Base-by-base conservation (phyloP, 2,329 filamentous ascomycete species). In the Didymella sp. region DNA sequence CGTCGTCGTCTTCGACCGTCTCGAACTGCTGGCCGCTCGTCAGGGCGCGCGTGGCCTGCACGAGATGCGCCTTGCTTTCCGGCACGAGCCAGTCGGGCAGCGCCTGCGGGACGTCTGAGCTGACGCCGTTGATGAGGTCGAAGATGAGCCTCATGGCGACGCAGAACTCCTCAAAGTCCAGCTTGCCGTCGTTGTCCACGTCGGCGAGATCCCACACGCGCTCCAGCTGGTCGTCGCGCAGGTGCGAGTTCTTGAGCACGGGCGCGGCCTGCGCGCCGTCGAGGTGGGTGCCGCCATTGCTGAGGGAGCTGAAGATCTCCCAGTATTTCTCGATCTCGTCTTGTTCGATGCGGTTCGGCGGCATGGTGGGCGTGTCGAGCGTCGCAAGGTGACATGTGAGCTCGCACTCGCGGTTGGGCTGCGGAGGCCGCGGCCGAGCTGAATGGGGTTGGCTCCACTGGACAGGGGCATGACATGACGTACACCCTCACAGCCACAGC, bases 101-200 rank as follows among this genome's bases (percentile, higher is more conserved):
- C 25, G 86, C 83, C 54, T 84, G 81, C 15, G 95, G 95, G n/a
- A 99, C 93, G 66, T 96, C 92, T 24, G 64, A 60, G 22, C 69
- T 93, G 83, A 96, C 91, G 69, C 95, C 95, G 73, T 99, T 99
- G 68, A 99, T 88, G 64, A 98, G 81, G 76, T 99, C 95, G 77
- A 98, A 99, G 70, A 98, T 97, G 72, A 99, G 82, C 72, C 95
- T 87, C 95, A 99, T 99, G 35, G 93, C 95, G 56, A 99, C 95
- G 77, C 95, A 99, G 77, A 99, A 99, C 82, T 99, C 95, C 80
- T 99, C 95, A 81, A 99, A 99, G 79, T 99, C 95, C 51, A 99
- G 83, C 78, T 96, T 96, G 62, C 95, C 95, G 80, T 99, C 95
- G 69, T 93, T 93, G 78, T 99, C 95, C 60, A 99, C 92, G 76